A percentile compares a stretch with the other conserved stretches of the same genome.
Evolutionary conservation across 208 protist genomes (phyloP).

Genomic region (Acanthamoeba pearcei): DNA sequence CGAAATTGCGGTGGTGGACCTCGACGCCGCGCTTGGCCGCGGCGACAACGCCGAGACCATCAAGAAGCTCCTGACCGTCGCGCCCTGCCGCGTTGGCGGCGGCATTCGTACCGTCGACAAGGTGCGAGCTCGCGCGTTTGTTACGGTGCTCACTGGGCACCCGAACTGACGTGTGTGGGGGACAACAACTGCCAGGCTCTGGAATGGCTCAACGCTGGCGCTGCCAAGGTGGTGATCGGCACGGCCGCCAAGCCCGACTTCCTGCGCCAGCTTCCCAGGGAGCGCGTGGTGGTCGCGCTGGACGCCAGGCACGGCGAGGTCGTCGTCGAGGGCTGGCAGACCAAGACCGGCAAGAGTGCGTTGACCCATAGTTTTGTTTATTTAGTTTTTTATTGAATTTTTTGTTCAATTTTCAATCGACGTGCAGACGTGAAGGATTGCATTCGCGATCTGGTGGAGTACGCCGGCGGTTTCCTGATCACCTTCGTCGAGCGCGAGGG

Average conservation of each 20-base stretch:
- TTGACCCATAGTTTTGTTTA: not conserved
- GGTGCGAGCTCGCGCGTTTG: not conserved
- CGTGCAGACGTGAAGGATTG: slow-evolving; percentile 37
- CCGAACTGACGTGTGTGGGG: not conserved
- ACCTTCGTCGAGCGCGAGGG: slow-evolving; percentile 78
- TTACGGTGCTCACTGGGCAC: not conserved
- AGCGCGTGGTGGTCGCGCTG: slow-evolving; percentile 75
- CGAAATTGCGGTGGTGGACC: slow-evolving; percentile 77
- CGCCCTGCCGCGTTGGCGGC: slow-evolving; percentile 76
- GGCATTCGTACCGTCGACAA: slow-evolving; percentile 76
- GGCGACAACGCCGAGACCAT: slow-evolving; percentile 74
- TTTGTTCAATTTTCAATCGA: not conserved
- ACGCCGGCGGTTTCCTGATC: slow-evolving; percentile 73
- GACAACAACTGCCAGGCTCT: slow-evolving; percentile 16
- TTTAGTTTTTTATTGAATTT: not conserved
- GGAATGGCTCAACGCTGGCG: slow-evolving; percentile 76
- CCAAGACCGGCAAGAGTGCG: slow-evolving; percentile 77
- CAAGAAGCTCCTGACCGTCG: slow-evolving; percentile 62
- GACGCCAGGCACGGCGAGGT: slow-evolving; percentile 77
- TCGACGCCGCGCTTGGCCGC: slow-evolving; percentile 75
- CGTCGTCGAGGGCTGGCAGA: slow-evolving; percentile 78
- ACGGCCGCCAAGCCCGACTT: slow-evolving; percentile 76
- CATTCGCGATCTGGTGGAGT: slow-evolving; percentile 71
- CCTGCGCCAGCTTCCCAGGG: slow-evolving; percentile 74
- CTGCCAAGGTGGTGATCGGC: slow-evolving; percentile 75